phyloP scores from a whole-genome alignment of 78 protist genomes.

The Anaeramoeba flamelloides region DNA sequence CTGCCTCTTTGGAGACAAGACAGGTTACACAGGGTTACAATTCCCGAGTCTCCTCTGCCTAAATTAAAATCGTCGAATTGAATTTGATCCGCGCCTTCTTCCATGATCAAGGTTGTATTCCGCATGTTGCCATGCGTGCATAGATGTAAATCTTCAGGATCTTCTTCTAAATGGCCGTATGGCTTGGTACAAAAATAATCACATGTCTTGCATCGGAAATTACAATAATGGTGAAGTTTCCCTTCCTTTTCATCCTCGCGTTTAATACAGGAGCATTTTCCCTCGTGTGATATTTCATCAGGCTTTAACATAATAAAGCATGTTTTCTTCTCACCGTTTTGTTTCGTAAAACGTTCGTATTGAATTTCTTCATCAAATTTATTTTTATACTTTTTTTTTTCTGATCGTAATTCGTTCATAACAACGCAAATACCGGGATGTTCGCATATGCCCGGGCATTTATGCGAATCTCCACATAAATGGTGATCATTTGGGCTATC shows the following conservation, averaged over 20 bases:
- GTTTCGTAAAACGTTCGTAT: neutral
- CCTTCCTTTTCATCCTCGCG: neutral
- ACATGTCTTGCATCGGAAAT: neutral
- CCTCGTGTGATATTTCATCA: neutral
- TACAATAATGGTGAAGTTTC: neutral
- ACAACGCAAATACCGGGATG: neutral
- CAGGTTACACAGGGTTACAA: neutral
- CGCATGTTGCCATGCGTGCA: neutral
- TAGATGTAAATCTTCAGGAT: too few relatives aligned
- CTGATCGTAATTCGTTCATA: neutral
- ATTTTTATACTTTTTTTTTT: neutral
- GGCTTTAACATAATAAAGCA: neutral
- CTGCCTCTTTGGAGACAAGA: neutral
- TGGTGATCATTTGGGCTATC: neutral
- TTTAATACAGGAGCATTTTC: neutral
- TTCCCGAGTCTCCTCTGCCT: neutral
- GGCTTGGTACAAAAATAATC: neutral
- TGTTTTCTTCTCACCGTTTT: neutral
- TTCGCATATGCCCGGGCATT: neutral
- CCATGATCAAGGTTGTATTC: neutral
- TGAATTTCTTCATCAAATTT: neutral
- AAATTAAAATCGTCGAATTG: neutral
- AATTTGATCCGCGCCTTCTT: neutral
- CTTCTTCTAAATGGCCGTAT: neutral
- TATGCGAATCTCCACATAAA: neutral